Percentiles rank a stretch among this genome's conserved stretches.
These are phyloP conservation scores for Ascochyta koolunga DNA, from an alignment of 2,329 filamentous ascomycete genomes.

Conservation along the genomic window DNA sequence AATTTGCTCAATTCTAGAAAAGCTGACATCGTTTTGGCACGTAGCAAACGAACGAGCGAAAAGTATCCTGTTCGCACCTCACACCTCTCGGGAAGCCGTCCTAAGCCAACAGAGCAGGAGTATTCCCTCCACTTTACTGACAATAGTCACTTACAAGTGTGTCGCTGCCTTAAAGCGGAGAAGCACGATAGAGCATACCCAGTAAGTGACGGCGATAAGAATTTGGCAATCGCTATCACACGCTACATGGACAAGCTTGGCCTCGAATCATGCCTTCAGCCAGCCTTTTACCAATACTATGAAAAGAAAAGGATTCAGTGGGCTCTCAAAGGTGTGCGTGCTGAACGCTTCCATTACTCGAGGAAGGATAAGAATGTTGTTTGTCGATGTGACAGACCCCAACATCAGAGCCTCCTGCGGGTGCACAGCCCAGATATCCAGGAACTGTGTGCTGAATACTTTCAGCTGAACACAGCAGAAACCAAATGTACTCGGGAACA, in stretches of 20 bases:
- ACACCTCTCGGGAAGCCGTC: background rate
- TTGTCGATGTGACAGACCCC: slow-evolving; percentile 20
- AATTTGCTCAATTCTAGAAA: background rate
- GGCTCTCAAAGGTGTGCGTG: background rate
- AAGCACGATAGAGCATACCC: background rate
- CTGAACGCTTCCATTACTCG: slow-evolving; percentile 23
- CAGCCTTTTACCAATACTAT: background rate
- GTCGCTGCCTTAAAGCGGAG: background rate
- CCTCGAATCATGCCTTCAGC: slow-evolving; percentile 6
- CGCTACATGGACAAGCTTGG: slow-evolving; percentile 19
- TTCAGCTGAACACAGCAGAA: background rate
- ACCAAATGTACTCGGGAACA: slow-evolving; percentile 15
- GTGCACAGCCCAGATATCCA: slow-evolving; percentile 20
- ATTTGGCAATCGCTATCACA: slow-evolving; percentile 8
- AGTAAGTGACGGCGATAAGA: background rate
- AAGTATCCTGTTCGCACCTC: slow-evolving; percentile 1
- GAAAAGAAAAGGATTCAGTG: background rate
- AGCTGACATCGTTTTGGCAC: slow-evolving; percentile 6
- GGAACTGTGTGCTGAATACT: slow-evolving; percentile 24
- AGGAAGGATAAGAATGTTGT: slow-evolving; percentile 14
- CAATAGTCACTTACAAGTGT: background rate
- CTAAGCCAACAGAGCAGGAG: no score
- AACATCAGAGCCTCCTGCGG: background rate
- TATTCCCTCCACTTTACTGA: background rate
- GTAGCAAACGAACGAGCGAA: slow-evolving; percentile 10